Percentiles rank a stretch among this genome's conserved stretches.
Evolutionary conservation across 352 stramenopile species (phyloP).

Genomic region (Nothophytophthora sp.): DNA sequence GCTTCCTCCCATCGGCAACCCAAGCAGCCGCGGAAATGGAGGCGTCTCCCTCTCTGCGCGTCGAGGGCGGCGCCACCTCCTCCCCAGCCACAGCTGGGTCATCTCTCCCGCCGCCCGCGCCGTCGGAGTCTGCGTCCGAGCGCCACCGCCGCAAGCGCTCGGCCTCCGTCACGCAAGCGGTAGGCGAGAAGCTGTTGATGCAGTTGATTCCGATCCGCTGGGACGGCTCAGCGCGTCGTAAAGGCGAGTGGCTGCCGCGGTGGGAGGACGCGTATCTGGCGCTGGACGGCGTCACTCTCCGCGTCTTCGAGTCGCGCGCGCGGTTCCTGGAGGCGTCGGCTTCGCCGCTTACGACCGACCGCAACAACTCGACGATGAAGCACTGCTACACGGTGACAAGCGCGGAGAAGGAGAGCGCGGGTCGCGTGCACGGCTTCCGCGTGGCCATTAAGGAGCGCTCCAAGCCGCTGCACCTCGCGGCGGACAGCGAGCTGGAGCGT

Average conservation of each 20-base stretch:
- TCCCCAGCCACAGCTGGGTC: constrained; percentile 8
- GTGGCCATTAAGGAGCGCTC: constrained; percentile 56
- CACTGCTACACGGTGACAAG: constrained; percentile 54
- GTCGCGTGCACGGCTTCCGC: constrained; percentile 56
- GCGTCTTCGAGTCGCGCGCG: constrained; percentile 81
- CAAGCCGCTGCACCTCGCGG: constrained; percentile 58
- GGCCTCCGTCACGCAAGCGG: constrained; percentile 16
- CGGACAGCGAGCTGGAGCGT: constrained; percentile 72
- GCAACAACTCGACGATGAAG: constrained; percentile 50
- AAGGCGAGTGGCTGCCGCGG: constrained; percentile 89
- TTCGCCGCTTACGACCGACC: too few species aligned
- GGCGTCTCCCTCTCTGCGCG: too few species aligned
- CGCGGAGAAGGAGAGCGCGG: constrained; percentile 60
- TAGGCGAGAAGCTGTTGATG: constrained; percentile 41
- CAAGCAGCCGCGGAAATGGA: too few species aligned
- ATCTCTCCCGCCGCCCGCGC: not conserved
- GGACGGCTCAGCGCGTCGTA: constrained; percentile 90
- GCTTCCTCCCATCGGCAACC: too few species aligned
- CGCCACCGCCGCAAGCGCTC: constrained; percentile 14
- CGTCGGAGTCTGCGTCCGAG: constrained; percentile 23
- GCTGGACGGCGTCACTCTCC: constrained; percentile 77
- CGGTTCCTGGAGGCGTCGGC: constrained; percentile 50
- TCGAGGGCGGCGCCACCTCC: too few species aligned
- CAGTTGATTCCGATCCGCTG: constrained; percentile 82
- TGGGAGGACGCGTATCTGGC: constrained; percentile 91